Evolutionary conservation across 768 basidiomycete species (phyloP).

Genomic region (Leccinum uliginosum): DNA sequence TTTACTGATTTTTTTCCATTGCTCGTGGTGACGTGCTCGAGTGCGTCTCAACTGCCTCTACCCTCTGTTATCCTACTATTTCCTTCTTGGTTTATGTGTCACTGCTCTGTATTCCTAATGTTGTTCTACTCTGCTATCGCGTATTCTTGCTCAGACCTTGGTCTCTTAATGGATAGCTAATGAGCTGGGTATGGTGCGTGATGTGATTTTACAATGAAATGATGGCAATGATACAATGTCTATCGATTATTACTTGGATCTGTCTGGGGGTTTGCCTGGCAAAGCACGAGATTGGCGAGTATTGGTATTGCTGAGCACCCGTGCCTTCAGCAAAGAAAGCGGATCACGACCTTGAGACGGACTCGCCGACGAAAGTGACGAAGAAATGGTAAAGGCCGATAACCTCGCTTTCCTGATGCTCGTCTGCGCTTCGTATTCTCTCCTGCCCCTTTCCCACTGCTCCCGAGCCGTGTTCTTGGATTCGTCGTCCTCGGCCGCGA

Average conservation of each 20-base stretch:
- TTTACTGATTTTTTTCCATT: constrained; percentile 29
- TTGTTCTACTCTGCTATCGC: constrained; percentile 60
- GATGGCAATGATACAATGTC: constrained; percentile 1
- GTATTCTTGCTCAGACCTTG: constrained; percentile 34
- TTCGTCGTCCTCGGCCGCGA: constrained; percentile 64
- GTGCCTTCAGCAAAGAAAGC: constrained; percentile 45
- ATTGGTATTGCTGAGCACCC: constrained; percentile 60
- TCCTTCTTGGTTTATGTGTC: constrained; percentile 40
- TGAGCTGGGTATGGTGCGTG: constrained; percentile 9
- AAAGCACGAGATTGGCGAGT: constrained; percentile 36
- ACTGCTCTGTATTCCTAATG: constrained; percentile 52
- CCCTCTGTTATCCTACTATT: constrained; percentile 35
- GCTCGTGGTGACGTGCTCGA: constrained; percentile 29
- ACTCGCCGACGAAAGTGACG: constrained; percentile 15
- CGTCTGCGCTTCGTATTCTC: constrained; percentile 41
- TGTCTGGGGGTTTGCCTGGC: constrained; percentile 20
- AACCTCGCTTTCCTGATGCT: constrained; percentile 48
- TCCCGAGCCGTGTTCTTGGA: constrained; percentile 56
- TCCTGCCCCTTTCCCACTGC: constrained; percentile 54
- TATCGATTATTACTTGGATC: constrained; percentile 15
- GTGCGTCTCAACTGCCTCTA: constrained; percentile 26
- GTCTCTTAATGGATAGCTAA: constrained; percentile 30
- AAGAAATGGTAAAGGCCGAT: constrained; percentile 25
- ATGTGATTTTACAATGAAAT: constrained; percentile 11
- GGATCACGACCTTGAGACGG: constrained; percentile 28